phyloP scores from a whole-genome alignment of 208 protist genomes.

The Leishmania arabica region DNA sequence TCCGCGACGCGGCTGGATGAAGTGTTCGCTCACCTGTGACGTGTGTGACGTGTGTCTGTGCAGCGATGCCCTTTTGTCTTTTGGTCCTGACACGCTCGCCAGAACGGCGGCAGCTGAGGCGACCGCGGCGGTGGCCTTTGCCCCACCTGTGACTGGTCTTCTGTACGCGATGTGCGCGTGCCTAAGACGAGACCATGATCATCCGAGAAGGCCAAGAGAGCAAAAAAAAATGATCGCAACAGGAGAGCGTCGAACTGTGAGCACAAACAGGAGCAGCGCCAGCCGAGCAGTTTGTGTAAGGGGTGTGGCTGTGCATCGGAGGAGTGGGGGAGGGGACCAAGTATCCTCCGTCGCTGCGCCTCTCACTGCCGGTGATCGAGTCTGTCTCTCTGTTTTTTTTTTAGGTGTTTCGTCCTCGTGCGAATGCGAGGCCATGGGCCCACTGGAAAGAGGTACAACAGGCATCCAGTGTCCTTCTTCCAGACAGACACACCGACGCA shows the following conservation, averaged over 20 bases:
- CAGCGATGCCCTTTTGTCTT: not conserved
- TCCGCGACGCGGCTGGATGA: constrained; percentile 70
- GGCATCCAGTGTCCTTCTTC: not conserved
- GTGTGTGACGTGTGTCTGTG: not conserved
- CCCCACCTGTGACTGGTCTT: not conserved
- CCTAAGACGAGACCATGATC: not conserved
- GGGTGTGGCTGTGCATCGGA: not conserved
- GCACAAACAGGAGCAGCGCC: not conserved
- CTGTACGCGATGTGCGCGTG: not conserved
- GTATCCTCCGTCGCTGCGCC: not conserved
- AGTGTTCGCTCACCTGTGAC: constrained; percentile 48
- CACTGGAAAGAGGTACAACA: not conserved
- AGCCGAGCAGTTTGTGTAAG: not conserved
- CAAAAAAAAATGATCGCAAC: not conserved
- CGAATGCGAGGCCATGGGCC: not conserved
- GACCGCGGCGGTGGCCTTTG: not conserved
- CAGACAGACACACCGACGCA: not conserved
- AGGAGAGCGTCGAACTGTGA: not conserved
- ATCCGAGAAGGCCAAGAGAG: not conserved
- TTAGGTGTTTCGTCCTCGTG: not conserved
- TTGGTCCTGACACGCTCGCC: not conserved
- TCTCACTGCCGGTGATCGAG: not conserved
- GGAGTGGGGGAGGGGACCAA: not conserved
- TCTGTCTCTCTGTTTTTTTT: not conserved
- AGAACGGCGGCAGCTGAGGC: not conserved